Evolutionary conservation across 257 asterid species (phyloP).

Genomic region (Cinchona pubescens): DNA sequence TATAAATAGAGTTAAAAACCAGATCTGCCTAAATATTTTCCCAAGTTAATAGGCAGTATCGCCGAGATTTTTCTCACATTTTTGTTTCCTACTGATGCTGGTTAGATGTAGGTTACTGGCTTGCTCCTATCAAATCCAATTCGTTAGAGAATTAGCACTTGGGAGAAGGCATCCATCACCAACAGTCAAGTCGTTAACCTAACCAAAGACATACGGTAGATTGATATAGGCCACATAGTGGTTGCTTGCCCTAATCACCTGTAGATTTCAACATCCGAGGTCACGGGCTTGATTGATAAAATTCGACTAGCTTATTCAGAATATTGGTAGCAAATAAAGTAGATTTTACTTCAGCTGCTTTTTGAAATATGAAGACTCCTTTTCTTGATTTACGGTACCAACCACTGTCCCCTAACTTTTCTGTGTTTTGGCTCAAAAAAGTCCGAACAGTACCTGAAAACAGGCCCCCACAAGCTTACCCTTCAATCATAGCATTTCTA

Average conservation of each 20-base stretch:
- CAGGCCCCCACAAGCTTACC: constrained; percentile 32
- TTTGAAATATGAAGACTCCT: constrained; percentile 11
- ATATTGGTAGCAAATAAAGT: neutral
- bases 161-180: neutral
- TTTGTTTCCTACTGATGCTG: neutral
- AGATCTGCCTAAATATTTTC: too few species aligned
- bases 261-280: neutral
- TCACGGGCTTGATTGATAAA: neutral
- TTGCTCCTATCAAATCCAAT: neutral
- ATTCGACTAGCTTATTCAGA: neutral
- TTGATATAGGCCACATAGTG: neutral
- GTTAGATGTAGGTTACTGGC: neutral
- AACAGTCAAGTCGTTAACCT: constrained; percentile 1
- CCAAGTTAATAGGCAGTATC: neutral
- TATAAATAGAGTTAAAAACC: too few species aligned
- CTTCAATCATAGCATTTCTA: constrained; percentile 21
- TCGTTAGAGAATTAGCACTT: neutral
- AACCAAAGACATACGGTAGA: neutral
- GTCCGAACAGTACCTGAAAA: constrained; percentile 30
- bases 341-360: constrained; percentile 14
- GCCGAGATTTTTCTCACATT: neutral
- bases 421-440: constrained; percentile 2
- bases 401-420: constrained; percentile 15
- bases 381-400: constrained; percentile 22
- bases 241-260: neutral